phyloP scores from a whole-genome alignment of 371 early-diverging fungal species.

The Mucor saturninus region DNA sequence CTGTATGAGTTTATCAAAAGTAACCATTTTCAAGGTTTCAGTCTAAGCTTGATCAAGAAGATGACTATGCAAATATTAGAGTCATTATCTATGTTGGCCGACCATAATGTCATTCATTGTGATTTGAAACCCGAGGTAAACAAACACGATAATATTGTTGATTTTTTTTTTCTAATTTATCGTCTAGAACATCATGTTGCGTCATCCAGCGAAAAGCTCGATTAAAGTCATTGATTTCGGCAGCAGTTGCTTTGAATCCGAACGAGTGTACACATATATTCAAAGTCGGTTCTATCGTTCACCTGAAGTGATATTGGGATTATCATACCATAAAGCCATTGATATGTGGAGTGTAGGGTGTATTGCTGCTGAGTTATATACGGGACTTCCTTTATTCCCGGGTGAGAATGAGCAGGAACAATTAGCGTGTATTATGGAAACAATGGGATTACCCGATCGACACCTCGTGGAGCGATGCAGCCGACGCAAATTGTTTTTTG shows the following conservation, averaged over 20 bases:
- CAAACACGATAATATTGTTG: not conserved
- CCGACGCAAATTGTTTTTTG: conserved; percentile 84
- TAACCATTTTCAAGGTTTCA: conserved; percentile 82
- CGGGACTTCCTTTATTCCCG: conserved; percentile 91
- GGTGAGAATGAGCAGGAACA: conserved; percentile 96
- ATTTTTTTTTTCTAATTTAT: not conserved
- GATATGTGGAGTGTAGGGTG: conserved; percentile 99
- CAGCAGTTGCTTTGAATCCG: conserved; percentile 77
- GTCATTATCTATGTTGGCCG: conserved; percentile 66
- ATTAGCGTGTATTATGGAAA: conserved; percentile 89
- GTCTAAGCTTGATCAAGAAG: conserved; percentile 66
- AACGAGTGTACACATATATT: conserved; percentile 91
- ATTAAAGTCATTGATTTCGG: conserved; percentile 97
- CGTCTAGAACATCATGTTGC: conserved; percentile 66
- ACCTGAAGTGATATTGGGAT: conserved; percentile 95
- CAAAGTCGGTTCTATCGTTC: conserved; percentile 96
- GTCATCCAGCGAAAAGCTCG: conserved; percentile 51
- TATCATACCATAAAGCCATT: conserved; percentile 81
- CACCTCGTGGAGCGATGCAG: conserved; percentile 75
- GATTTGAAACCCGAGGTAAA: conserved; percentile 89
- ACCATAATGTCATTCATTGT: conserved; percentile 82
- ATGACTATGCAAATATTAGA: conserved; percentile 78
- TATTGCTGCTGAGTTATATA: conserved; percentile 92
- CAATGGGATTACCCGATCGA: conserved; percentile 80
- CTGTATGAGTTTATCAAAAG: conserved; percentile 90